These are phyloP conservation scores for Sphagnum magellanicum DNA, from an alignment of 228 moss, liverwort and hornwort species.

Conservation along the genomic window DNA sequence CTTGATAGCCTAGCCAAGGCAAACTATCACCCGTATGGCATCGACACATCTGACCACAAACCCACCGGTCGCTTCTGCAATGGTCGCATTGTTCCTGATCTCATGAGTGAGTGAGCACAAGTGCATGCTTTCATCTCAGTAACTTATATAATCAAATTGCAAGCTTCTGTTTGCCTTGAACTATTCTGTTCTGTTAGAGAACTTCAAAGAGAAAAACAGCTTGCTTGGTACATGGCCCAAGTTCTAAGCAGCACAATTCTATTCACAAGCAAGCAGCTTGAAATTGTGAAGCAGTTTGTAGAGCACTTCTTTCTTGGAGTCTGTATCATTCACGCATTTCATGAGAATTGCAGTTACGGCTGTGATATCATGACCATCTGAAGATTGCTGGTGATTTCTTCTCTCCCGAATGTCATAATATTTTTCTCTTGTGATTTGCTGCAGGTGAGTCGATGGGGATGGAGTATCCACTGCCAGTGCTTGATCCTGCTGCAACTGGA, in stretches of 20 bases:
- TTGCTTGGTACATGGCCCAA: too few species aligned
- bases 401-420: not conserved
- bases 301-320: not conserved
- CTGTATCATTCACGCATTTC: not conserved
- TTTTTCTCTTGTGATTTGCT: not conserved
- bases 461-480: slow-evolving; percentile 53
- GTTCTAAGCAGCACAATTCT: too few species aligned
- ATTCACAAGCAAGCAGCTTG: too few species aligned
- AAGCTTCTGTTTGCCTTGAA: too few species aligned
- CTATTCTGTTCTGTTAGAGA: too few species aligned
- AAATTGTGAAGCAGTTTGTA: not conserved
- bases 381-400: not conserved
- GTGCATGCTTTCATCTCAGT: too few species aligned
- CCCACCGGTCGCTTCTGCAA: slow-evolving; percentile 84
- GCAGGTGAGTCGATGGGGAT: slow-evolving; percentile 62
- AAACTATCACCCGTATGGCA: slow-evolving; percentile 53
- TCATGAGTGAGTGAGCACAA: slow-evolving; percentile 38
- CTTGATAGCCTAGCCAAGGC: slow-evolving; percentile 57
- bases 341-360: not conserved
- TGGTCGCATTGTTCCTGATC: slow-evolving; percentile 64
- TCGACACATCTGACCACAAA: slow-evolving; percentile 35
- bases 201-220: too few species aligned
- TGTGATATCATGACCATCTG: not conserved
- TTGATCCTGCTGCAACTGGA: slow-evolving; percentile 47
- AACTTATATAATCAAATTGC: too few species aligned